phyloP scores from a whole-genome alignment of 1,139 yeast species.

The Yamadazyma oceani region DNA sequence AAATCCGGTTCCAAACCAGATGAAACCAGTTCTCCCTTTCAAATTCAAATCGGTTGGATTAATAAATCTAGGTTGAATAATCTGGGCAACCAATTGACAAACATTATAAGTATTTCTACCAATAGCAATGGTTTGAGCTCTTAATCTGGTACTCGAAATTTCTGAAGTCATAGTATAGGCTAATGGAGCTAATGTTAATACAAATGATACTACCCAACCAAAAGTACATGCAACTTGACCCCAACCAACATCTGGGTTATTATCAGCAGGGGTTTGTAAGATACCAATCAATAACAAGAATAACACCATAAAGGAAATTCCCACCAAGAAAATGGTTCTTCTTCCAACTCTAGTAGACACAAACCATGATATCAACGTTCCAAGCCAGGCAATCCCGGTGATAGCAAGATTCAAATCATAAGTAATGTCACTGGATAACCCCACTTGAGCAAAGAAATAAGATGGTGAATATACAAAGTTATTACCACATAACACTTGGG shows the following conservation, averaged over 20 bases:
- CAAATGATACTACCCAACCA: conserved; percentile 45
- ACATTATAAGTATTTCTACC: conserved; percentile 50
- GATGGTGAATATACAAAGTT: conserved; percentile 24
- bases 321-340: conserved; percentile 20
- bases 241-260: conserved; percentile 18
- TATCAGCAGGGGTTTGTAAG: conserved; percentile 17
- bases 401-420: conserved; percentile 29
- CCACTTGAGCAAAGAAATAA: conserved; percentile 35
- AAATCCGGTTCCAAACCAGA: conserved; percentile 51
- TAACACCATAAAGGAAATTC: conserved; percentile 25
- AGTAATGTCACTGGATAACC: conserved; percentile 23
- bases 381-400: conserved; percentile 22
- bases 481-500: conserved; percentile 12
- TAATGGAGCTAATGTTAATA: conserved; percentile 57
- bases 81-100: conserved; percentile 40
- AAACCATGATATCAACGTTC: conserved; percentile 22
- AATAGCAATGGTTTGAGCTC: conserved; percentile 55
- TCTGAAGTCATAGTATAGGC: conserved; percentile 57
- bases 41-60: conserved; percentile 56
- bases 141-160: conserved; percentile 51
- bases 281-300: conserved; percentile 18
- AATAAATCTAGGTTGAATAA: conserved; percentile 56
- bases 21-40: conserved; percentile 57
- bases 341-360: conserved; percentile 19
- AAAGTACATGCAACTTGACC: conserved; percentile 22